These are phyloP conservation scores for Paramyrothecium sp. DNA, from an alignment of 2,329 filamentous ascomycete species.

Conservation along the genomic window DNA sequence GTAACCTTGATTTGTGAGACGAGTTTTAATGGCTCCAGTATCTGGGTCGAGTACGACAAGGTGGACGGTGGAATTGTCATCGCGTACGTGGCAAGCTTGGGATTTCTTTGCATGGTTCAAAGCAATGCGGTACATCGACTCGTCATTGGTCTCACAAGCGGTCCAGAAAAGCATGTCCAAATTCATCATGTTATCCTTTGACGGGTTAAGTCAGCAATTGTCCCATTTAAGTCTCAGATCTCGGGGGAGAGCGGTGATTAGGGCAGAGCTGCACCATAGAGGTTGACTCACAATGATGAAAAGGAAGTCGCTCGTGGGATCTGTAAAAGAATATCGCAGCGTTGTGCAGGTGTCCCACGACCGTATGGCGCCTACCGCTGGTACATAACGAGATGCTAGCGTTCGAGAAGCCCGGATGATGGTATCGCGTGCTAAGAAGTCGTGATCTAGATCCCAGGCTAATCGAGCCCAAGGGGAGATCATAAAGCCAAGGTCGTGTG, in stretches of 20 bases:
- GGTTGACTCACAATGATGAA: slow-evolving; percentile 37
- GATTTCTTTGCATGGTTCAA: slow-evolving; percentile 37
- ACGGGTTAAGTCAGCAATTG: neutral
- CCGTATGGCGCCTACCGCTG: slow-evolving; percentile 29
- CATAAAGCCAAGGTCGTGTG: slow-evolving; percentile 45
- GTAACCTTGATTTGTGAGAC: slow-evolving; percentile 47
- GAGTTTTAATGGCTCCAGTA: slow-evolving; percentile 34
- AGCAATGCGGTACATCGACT: slow-evolving; percentile 29
- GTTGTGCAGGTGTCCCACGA: slow-evolving; percentile 44
- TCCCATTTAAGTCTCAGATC: too few species aligned
- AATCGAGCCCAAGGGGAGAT: slow-evolving; percentile 34
- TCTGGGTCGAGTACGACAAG: slow-evolving; percentile 43
- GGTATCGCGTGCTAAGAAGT: slow-evolving; percentile 30
- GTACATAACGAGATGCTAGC: slow-evolving; percentile 33
- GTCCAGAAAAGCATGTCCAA: slow-evolving; percentile 41
- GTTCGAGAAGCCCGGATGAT: slow-evolving; percentile 32
- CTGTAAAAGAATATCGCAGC: slow-evolving; percentile 31
- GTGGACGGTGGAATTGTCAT: slow-evolving; percentile 36
- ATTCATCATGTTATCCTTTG: slow-evolving; percentile 38
- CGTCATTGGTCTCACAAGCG: slow-evolving; percentile 27
- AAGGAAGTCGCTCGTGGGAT: slow-evolving; percentile 33
- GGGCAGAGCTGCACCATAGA: neutral
- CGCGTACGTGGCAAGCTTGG: slow-evolving; percentile 35
- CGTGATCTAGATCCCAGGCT: slow-evolving; percentile 36
- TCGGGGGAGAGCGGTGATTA: too few species aligned